Conservation (phyloP, 148 eudicot genomes). For the Amaranthus palmeri region DNA sequence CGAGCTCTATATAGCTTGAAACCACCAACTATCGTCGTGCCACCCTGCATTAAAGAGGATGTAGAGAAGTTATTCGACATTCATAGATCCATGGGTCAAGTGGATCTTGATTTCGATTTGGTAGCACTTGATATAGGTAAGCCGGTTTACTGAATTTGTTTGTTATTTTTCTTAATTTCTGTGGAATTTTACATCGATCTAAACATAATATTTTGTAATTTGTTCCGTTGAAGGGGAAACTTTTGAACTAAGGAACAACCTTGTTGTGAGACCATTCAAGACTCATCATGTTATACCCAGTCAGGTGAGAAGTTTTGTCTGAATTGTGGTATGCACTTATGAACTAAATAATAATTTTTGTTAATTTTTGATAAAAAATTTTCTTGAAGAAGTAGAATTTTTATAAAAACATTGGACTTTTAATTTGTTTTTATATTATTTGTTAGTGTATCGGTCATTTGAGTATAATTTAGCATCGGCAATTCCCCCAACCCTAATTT, state of each 20-base stretch:
- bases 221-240: slow-evolving; percentile 66
- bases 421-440: too few species aligned
- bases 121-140: slow-evolving; percentile 89
- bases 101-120: slow-evolving; percentile 76
- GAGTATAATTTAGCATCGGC: too few species aligned
- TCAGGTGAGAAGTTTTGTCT: slow-evolving; percentile 70
- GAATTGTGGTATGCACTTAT: too few species aligned
- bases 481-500: too few species aligned
- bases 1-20: slow-evolving; percentile 83
- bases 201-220: not conserved
- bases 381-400: too few species aligned
- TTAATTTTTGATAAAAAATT: too few species aligned
- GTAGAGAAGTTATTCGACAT: slow-evolving; percentile 77
- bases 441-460: too few species aligned
- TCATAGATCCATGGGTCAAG: slow-evolving; percentile 83
- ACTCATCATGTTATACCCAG: slow-evolving; percentile 90
- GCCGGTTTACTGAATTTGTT: slow-evolving; percentile 1
- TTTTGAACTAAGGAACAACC: slow-evolving; percentile 75
- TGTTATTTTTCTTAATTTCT: not conserved
- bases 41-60: slow-evolving; percentile 84
- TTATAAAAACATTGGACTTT: too few species aligned
- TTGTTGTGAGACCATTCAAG: slow-evolving; percentile 90
- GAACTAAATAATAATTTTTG: too few species aligned
- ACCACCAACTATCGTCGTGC: slow-evolving; percentile 86
- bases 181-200: not conserved